Percentiles rank a stretch among this genome's conserved stretches.
phyloP scores from a whole-genome alignment of 345 rosid genomes.

The Eucalyptus lansdowneana region DNA sequence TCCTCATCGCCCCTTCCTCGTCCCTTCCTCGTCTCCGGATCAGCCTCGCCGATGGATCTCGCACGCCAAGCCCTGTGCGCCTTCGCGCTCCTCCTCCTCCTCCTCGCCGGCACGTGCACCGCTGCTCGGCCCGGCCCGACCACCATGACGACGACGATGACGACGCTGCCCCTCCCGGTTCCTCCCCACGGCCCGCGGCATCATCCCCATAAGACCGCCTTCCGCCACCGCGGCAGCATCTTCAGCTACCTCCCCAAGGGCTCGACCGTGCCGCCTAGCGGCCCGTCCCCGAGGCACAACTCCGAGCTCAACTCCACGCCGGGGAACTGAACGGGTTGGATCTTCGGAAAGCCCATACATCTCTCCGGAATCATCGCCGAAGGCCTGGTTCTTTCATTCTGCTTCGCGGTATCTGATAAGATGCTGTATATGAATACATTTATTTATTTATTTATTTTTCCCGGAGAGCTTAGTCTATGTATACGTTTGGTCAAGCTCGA shows the following conservation, averaged over 20 bases:
- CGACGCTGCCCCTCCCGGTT: background rate
- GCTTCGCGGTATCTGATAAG: background rate
- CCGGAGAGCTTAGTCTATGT: background rate
- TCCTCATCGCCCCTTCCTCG: background rate
- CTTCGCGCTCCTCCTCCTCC: background rate
- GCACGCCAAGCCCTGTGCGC: background rate
- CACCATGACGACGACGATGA: background rate
- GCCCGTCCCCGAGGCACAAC: background rate
- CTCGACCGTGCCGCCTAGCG: background rate
- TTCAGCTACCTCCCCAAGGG: background rate
- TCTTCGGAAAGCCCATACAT: background rate
- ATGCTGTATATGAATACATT: background rate
- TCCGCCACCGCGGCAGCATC: background rate
- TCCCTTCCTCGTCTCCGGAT: background rate
- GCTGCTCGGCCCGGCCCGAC: background rate
- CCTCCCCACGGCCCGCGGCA: background rate
- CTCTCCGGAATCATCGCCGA: background rate
- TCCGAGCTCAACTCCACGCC: background rate
- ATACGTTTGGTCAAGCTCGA: background rate
- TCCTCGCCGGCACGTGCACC: background rate
- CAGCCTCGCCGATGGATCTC: background rate
- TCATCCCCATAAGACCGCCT: background rate
- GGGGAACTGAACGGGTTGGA: background rate
- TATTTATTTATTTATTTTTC: background rate
- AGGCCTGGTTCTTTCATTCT: background rate